phyloP scores from a whole-genome alignment of 2,329 filamentous ascomycete genomes.

The Thielaviopsis euricoi region DNA sequence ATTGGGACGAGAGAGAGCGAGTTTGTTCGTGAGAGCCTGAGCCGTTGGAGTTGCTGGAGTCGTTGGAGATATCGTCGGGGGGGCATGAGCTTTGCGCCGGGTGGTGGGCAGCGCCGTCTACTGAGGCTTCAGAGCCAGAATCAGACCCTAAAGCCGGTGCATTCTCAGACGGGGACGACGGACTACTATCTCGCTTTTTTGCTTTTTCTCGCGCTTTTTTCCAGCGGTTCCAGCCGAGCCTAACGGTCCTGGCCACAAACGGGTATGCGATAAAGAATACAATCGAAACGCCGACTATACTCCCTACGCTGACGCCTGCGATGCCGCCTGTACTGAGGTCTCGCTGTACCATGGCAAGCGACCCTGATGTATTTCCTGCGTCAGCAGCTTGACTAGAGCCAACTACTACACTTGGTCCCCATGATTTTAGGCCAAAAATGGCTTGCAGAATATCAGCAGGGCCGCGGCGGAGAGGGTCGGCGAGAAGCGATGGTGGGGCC shows the following conservation, averaged over 20 bases:
- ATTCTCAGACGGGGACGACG: background rate
- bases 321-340: constrained; percentile 30
- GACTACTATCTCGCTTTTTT: background rate
- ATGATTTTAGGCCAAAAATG: background rate
- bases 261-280: constrained; percentile 12
- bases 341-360: constrained; percentile 1
- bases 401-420: background rate
- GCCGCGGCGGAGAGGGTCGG: background rate
- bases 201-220: background rate
- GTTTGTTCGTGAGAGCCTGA: background rate
- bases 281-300: constrained; percentile 18
- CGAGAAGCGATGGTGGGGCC: background rate
- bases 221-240: constrained; percentile 8
- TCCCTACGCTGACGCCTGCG: constrained; percentile 41
- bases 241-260: constrained; percentile 10
- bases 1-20: background rate
- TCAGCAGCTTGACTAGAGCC: background rate
- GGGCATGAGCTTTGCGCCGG: background rate
- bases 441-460: background rate
- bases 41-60: background rate
- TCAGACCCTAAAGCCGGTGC: background rate
- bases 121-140: background rate
- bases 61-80: background rate
- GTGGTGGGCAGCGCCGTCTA: background rate
- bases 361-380: background rate